These are phyloP conservation scores for Hyaloscypha hepaticicola DNA, from an alignment of 495 filamentous ascomycete genomes.

Conservation along the genomic window DNA sequence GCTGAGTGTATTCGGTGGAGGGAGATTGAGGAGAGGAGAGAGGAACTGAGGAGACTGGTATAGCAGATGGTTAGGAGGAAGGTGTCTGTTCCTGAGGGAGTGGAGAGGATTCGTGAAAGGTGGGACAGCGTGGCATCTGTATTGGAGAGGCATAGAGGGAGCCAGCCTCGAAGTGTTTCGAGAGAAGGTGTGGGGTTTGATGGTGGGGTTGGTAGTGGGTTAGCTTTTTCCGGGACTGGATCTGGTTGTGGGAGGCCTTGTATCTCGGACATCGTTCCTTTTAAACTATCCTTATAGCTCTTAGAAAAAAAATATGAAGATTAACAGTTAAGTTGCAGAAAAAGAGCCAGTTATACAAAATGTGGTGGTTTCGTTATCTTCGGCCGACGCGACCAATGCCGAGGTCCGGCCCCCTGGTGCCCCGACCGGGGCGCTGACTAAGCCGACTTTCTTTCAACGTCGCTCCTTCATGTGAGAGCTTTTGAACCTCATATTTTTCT, in stretches of 20 bases:
- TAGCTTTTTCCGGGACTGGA: slow-evolving; percentile 20
- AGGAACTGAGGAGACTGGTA: slow-evolving; percentile 51
- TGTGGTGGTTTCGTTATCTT: not conserved
- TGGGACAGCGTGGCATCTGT: slow-evolving; percentile 50
- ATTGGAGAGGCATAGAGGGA: slow-evolving; percentile 36
- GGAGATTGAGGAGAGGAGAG: slow-evolving; percentile 35
- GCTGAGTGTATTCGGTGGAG: slow-evolving; percentile 15
- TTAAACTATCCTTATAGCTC: not conserved
- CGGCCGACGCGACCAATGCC: not conserved
- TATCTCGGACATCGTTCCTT: slow-evolving; percentile 25
- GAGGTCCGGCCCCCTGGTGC: no score
- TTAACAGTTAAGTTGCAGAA: not conserved
- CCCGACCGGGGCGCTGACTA: not conserved
- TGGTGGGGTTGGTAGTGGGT: slow-evolving; percentile 23
- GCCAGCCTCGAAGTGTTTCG: slow-evolving; percentile 27
- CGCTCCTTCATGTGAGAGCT: not conserved
- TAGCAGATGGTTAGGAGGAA: slow-evolving; percentile 65
- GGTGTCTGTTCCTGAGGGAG: slow-evolving; percentile 59
- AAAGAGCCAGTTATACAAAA: not conserved
- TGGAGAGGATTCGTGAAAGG: slow-evolving; percentile 56
- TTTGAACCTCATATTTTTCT: no score
- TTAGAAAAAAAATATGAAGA: not conserved
- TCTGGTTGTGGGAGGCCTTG: slow-evolving; percentile 19
- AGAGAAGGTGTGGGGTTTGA: slow-evolving; percentile 15
- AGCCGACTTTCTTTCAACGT: not conserved